phyloP scores from a whole-genome alignment of 768 basidiomycete genomes.

The Crepidotus variabilis region DNA sequence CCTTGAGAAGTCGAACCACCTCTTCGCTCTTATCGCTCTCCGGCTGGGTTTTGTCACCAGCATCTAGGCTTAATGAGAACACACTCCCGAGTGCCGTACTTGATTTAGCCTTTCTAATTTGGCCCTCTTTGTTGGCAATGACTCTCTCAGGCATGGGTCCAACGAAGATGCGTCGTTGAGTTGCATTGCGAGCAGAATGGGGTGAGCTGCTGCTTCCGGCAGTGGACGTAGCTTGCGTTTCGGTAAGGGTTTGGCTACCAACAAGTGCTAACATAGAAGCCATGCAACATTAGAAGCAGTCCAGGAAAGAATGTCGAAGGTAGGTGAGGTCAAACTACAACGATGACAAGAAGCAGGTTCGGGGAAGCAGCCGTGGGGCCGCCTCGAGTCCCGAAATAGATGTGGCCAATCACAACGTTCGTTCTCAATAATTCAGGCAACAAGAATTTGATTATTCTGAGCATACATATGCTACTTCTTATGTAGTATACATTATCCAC shows the following conservation, averaged over 20 bases:
- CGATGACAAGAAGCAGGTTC: too few species aligned
- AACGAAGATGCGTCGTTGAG: conserved; percentile 58
- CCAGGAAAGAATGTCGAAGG: not conserved
- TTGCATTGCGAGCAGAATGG: conserved; percentile 21
- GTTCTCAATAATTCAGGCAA: not conserved
- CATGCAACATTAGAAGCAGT: not conserved
- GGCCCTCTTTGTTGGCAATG: conserved; percentile 36
- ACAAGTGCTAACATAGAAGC: not conserved
- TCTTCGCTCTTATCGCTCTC: conserved; percentile 30
- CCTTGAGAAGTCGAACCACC: conserved; percentile 46
- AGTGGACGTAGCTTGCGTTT: not conserved
- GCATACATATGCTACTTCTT: not conserved
- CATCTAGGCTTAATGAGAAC: conserved; percentile 17
- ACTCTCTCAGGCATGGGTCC: conserved; percentile 74
- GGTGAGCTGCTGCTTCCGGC: not conserved
- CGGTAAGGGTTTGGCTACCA: conserved; percentile 2
- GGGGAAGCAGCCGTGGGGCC: too few species aligned
- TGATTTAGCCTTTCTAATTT: conserved; percentile 23
- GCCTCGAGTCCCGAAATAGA: too few species aligned
- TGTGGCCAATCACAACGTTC: too few species aligned
- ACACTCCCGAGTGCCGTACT: conserved; percentile 18
- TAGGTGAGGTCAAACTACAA: too few species aligned
- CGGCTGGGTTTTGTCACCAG: conserved; percentile 17
- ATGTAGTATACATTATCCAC: not conserved
- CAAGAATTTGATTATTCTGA: not conserved